phyloP scores from a whole-genome alignment of 345 rosid species.

The Rhizophora apiculata region DNA sequence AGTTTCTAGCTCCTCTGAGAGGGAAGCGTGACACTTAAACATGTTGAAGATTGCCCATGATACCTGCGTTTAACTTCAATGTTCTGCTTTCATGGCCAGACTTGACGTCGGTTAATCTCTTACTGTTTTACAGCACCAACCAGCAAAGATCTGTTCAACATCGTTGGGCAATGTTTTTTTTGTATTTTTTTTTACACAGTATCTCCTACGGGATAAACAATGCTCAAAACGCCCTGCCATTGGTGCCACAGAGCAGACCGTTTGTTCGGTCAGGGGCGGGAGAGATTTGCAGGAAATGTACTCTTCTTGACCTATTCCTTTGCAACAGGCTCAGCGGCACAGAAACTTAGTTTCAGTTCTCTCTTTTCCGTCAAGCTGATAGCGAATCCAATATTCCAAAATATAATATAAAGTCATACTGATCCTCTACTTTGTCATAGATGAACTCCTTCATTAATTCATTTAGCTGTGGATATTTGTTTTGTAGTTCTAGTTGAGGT shows the following conservation, averaged over 20 bases:
- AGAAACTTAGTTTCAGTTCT: not conserved
- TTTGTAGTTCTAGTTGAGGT: conserved; percentile 58
- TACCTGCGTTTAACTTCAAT: too few species aligned
- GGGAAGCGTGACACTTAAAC: conserved; percentile 38
- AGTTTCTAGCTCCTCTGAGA: conserved; percentile 78
- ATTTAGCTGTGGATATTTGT: not conserved
- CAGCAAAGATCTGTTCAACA: conserved; percentile 64
- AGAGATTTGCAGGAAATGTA: conserved; percentile 86
- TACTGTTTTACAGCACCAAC: conserved; percentile 33
- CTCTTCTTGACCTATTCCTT: conserved; percentile 64
- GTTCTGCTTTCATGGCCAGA: too few species aligned
- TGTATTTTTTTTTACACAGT: too few species aligned
- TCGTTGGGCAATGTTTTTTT: conserved; percentile 43
- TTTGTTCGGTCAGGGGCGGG: conserved; percentile 67
- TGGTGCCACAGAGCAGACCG: conserved; percentile 58
- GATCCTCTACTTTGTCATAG: not conserved
- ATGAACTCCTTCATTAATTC: not conserved
- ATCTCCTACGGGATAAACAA: conserved; percentile 64
- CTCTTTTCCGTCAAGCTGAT: not conserved
- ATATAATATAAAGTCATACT: too few species aligned
- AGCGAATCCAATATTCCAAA: not conserved
- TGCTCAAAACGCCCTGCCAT: conserved; percentile 56
- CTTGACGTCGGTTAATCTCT: not conserved
- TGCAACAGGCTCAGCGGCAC: conserved; percentile 51
- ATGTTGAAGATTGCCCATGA: too few species aligned